Conservation (phyloP, 495 filamentous ascomycete species). For the Talaromyces ruber region DNA sequence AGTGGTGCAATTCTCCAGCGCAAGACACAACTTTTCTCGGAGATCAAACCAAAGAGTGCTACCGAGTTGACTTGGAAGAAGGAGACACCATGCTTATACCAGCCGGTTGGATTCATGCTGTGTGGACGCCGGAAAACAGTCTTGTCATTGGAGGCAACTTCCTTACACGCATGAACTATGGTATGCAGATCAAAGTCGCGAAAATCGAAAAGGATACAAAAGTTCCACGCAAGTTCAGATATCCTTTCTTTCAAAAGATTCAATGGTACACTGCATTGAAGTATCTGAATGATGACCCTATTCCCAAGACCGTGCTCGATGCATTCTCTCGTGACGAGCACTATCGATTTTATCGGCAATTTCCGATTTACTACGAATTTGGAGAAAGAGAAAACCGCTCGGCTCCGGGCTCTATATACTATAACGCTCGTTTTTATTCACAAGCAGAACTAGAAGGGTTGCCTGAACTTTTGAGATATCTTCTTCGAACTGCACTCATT, state of each 20-base stretch:
- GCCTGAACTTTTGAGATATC: conserved; percentile 52
- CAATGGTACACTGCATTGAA: conserved; percentile 64
- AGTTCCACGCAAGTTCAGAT: conserved; percentile 59
- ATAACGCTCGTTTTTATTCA: conserved; percentile 59
- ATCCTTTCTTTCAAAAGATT: conserved; percentile 67
- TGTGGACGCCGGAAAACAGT: conserved; percentile 71
- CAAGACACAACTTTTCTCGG: conserved; percentile 63
- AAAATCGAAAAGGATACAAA: conserved; percentile 69
- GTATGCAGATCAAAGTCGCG: conserved; percentile 62
- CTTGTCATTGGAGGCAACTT: conserved; percentile 74
- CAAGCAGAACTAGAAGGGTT: conserved; percentile 62
- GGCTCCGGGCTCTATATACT: conserved; percentile 30
- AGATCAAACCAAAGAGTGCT: conserved; percentile 64
- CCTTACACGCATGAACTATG: conserved; percentile 59
- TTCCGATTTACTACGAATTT: conserved; percentile 51
- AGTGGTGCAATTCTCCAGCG: conserved; percentile 67
- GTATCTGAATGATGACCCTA: conserved; percentile 59
- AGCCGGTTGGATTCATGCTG: conserved; percentile 74
- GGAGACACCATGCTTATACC: conserved; percentile 76
- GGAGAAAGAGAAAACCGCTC: conserved; percentile 45
- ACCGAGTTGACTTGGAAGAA: conserved; percentile 60
- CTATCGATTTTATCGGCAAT: conserved; percentile 42
- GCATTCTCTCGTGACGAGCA: conserved; percentile 46
- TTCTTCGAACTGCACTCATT: conserved; percentile 62
- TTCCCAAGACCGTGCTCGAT: conserved; percentile 50